phyloP scores from a whole-genome alignment of 192 early-diverging fungal species.

The Spizellomyces punctatus region DNA sequence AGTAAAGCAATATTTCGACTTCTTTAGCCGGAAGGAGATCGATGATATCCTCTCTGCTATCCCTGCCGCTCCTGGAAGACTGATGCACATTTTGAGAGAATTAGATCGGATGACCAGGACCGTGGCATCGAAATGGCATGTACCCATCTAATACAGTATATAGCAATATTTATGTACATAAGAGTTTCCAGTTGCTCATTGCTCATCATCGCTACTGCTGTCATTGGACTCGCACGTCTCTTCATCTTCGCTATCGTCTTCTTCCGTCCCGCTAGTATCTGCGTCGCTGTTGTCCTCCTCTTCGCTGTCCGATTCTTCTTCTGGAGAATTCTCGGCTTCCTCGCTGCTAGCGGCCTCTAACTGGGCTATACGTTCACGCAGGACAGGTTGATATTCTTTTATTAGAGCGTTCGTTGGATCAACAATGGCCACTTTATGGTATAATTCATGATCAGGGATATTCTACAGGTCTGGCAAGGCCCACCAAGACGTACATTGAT shows the following conservation, averaged over 20 bases:
- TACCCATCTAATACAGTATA: neutral
- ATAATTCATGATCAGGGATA: neutral
- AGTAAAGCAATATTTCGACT: too few species aligned
- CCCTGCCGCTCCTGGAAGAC: too few species aligned
- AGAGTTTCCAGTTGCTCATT: neutral
- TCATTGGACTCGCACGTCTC: neutral
- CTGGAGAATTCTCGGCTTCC: slow-evolving; percentile 6
- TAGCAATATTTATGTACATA: neutral
- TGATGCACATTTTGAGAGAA: neutral
- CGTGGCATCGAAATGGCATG: neutral
- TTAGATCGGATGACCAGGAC: neutral
- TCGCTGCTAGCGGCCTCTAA: slow-evolving; percentile 4
- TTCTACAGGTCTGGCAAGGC: neutral
- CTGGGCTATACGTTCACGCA: slow-evolving; percentile 12
- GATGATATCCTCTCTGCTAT: too few species aligned
- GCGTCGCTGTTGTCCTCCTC: neutral
- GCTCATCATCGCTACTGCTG: neutral
- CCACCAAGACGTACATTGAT: neutral
- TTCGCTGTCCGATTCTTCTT: neutral
- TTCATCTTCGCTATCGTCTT: neutral
- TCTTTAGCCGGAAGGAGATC: too few species aligned
- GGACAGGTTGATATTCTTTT: slow-evolving; percentile 16
- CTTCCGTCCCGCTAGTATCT: neutral
- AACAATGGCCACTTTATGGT: neutral
- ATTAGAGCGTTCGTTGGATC: slow-evolving; percentile 26